Base-by-base conservation (phyloP, 2,329 filamentous ascomycete genomes). In the Waltergamsia citrina region DNA sequence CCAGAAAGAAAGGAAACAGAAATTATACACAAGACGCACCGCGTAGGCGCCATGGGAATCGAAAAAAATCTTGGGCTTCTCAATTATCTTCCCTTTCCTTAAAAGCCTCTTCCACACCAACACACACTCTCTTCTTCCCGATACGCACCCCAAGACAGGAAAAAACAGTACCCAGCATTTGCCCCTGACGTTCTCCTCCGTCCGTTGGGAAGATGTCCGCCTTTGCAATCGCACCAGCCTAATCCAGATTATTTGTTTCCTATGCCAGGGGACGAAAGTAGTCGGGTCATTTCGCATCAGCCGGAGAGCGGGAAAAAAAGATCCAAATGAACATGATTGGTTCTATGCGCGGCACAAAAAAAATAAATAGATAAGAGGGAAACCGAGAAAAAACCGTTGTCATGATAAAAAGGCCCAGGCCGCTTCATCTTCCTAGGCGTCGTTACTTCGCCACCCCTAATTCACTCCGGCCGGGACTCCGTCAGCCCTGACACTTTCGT, bases 281-380 rank as follows among this genome's bases (percentile, higher is more conserved):
- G 28, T 30, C 17, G 12, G n/a, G 28, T 30, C 28, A 8, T 30
- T 8, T 27, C 25, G 25, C 12, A 12, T 16, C 17, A 21, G 29
- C 31, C 31, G 20, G 31, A 33, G 31, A 33, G 33, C 34, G 34
- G 12, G 25, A 37, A 35, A 40, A 34, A 41, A 41, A 37, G 35
- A 42, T 38, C 40, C 40, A 42, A 40, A 22, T 35, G 36, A 29
- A 37, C 38, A 40, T 40, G 34, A 40, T 37, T 40, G 19, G 32
- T 31, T 40, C 35, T 37, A 37, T 37, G 25, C 35, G 38, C 29
- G 23, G 29, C 29, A 33, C 20, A 18, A 21, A 39, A 36, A 18
- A 26, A 28, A 38, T n/a, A 36, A 26, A 39, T 29, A 33, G 26
- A 31, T 30, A 29, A 38, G 16, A 33, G 25, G 27, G 21, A 19